Base-by-base conservation (phyloP, 2,329 filamentous ascomycete genomes). In the Septoria petroselini region DNA sequence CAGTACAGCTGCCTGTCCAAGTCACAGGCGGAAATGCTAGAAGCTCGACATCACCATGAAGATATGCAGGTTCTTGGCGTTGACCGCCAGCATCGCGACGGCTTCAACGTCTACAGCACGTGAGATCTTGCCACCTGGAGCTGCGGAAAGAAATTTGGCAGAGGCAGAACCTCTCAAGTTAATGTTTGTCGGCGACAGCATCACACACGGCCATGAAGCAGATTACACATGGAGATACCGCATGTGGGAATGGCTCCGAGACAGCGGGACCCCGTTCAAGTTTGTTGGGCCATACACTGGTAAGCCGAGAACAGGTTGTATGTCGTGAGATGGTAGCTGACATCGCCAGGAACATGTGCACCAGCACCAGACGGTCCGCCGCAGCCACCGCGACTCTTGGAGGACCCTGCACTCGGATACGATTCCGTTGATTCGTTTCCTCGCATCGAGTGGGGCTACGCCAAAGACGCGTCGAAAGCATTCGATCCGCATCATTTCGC, bases 201-300 rank as follows among this genome's bases (percentile, higher is more conserved):
- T 62, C 23, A 61, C 58, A 18, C 58, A 61, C 17, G 60, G 58
- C 25, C 37, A 53, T 18, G 69, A 73, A 48, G 70, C 68, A 23
- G 71, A 73, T 52, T 70, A 62, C 43, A 74, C 71, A 7, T 74
- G 71, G 72, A 64, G 71, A 7, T 74, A 69, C 42, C 64, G 70
- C 3, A 54, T 74, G 9, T 72, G 66, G 64, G 48, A 73, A 40
- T 74, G 71, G 71, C 63, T 73, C 42, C 52, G 52, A 2, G 31
- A 27, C 3, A 43, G 65, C 25, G 23, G 52, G 34, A 57, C 65
- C 8, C 41, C 58, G 9, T 69, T 71, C 41, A 65, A 67, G 9
- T 58, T 58, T 17, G 57, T 59, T 4, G 71, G 71, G 8, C 70
- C 68, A 2, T 72, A 66, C 55, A 51, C 48, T 7, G 48, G 48